Percentiles rank a stretch among this genome's conserved stretches.
Evolutionary conservation across 257 asterid genomes (phyloP).

Genomic region (Fraxinus excelsior): DNA sequence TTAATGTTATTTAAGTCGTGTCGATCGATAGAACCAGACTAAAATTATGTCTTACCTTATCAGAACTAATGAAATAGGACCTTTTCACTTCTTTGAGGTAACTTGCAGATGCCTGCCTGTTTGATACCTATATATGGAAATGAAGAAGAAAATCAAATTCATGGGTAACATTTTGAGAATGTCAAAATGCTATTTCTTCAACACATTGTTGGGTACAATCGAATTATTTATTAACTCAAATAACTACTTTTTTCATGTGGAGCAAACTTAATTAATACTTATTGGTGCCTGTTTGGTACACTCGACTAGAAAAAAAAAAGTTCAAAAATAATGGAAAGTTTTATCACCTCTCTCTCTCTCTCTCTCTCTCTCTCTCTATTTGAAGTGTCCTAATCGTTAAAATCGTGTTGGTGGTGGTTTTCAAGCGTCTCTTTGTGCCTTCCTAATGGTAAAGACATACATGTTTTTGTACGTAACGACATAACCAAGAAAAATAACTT

Average conservation of each 20-base stretch:
- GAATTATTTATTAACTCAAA: not conserved
- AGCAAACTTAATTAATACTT: not conserved
- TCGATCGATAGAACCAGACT: no score
- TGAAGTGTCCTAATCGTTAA: not conserved
- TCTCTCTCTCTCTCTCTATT: no score
- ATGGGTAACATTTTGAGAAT: not conserved
- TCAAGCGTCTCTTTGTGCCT: not conserved
- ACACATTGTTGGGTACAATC: not conserved
- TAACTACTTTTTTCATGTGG: no score
- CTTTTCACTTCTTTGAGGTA: conserved; percentile 77
- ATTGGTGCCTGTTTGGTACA: not conserved
- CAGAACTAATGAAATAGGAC: conserved; percentile 85
- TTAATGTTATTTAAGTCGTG: no score
- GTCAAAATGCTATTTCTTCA: not conserved
- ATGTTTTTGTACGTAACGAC: not conserved
- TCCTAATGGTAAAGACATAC: not conserved
- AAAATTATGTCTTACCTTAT: conserved; percentile 52
- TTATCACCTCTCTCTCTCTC: no score
- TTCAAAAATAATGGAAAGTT: no score
- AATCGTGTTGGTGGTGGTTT: not conserved
- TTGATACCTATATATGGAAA: conserved; percentile 57
- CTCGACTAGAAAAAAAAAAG: no score
- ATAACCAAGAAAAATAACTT: not conserved
- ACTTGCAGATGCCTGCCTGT: conserved; percentile 65
- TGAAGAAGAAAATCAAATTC: not conserved